Conservation (phyloP, 2,329 filamentous ascomycete species). For the Fusarium buharicum region DNA sequence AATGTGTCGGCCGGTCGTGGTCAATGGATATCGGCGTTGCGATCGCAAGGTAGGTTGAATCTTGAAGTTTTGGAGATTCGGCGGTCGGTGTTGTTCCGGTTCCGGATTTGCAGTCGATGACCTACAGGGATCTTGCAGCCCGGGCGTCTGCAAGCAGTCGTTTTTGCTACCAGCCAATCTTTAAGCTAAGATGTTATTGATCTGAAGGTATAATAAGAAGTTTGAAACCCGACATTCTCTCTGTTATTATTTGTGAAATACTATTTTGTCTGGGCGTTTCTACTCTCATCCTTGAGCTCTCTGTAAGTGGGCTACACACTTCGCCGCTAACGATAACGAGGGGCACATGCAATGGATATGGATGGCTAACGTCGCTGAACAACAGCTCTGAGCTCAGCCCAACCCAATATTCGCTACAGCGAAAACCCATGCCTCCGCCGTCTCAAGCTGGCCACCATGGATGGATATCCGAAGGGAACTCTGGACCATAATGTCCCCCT, state of each 20-base stretch:
- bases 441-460: conserved; percentile 64
- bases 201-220: neutral
- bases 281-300: conserved; percentile 21
- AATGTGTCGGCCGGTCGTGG: conserved; percentile 11
- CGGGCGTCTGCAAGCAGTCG: conserved; percentile 7
- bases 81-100: conserved; percentile 47
- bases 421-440: conserved; percentile 38
- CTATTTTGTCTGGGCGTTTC: too few relatives aligned
- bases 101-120: conserved; percentile 38
- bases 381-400: conserved; percentile 37
- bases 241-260: neutral
- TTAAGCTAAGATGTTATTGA: neutral
- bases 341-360: conserved; percentile 41
- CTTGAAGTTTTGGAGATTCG: conserved; percentile 40
- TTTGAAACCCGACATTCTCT: too few relatives aligned
- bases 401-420: conserved; percentile 32
- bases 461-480: conserved; percentile 82
- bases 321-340: conserved; percentile 44
- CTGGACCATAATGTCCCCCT: conserved; percentile 88
- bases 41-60: conserved; percentile 27
- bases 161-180: conserved; percentile 1
- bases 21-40: conserved; percentile 18
- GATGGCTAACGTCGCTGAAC: conserved; percentile 39
- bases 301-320: conserved; percentile 40
- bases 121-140: conserved; percentile 33